Evolutionary conservation across 1,284 basidiomycete genomes (phyloP).

Genomic region (Microbotryomycetes sp.): DNA sequence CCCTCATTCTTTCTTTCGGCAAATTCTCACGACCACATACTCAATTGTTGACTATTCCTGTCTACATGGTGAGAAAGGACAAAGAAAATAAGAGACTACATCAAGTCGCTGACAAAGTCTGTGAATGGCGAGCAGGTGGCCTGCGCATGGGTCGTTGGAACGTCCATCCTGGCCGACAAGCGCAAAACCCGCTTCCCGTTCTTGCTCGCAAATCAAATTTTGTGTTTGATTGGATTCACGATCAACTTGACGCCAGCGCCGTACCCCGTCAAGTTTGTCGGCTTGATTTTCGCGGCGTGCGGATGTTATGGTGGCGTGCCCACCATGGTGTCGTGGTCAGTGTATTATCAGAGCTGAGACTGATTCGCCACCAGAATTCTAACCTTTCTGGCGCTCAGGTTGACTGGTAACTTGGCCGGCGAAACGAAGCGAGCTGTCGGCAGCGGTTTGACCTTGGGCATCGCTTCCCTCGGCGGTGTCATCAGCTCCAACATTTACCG

Average conservation of each 20-base stretch:
- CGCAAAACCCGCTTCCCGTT: background rate
- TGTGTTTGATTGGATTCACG: background rate
- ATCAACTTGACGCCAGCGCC: background rate
- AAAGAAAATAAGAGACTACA: too few species aligned
- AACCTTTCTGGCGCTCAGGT: background rate
- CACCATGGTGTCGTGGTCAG: background rate
- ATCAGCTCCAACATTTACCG: background rate
- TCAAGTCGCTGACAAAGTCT: too few species aligned
- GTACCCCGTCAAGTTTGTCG: background rate
- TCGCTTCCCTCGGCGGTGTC: background rate
- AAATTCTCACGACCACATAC: slow-evolving; percentile 28
- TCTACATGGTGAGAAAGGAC: too few species aligned
- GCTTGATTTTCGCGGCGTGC: background rate
- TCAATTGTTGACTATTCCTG: slow-evolving; percentile 51
- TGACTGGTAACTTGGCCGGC: background rate
- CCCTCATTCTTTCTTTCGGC: slow-evolving; percentile 46
- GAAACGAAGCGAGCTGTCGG: slow-evolving; percentile 1
- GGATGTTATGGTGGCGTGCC: background rate
- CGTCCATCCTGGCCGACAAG: background rate
- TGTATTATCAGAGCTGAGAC: too few species aligned
- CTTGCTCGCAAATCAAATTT: background rate
- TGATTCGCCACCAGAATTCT: too few species aligned
- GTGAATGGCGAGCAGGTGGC: too few species aligned
- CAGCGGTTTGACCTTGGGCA: background rate
- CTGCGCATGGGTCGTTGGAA: background rate